A percentile compares a stretch with the other conserved stretches of the same genome.
These are phyloP conservation scores for Kazachstania psychrophila DNA, from an alignment of 805 yeast genomes.

Conservation along the genomic window DNA sequence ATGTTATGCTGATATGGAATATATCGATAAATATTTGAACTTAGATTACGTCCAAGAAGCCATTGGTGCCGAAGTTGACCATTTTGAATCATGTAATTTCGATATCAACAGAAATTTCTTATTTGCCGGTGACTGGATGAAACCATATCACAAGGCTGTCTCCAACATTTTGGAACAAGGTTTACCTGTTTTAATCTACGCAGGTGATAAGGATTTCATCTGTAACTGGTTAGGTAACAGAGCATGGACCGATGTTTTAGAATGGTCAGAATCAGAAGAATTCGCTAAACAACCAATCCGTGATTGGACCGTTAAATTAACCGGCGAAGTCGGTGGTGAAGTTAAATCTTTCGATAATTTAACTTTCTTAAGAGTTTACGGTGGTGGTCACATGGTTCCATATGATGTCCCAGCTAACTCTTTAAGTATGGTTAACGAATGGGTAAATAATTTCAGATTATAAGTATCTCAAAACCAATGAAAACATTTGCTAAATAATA, in stretches of 20 bases:
- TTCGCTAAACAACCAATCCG: constrained; percentile 40
- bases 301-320: constrained; percentile 37
- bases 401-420: constrained; percentile 75
- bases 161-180: constrained; percentile 59
- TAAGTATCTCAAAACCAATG: too few relatives aligned
- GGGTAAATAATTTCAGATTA: constrained; percentile 62
- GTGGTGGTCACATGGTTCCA: constrained; percentile 96
- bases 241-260: constrained; percentile 71
- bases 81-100: constrained; percentile 66
- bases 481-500: too few relatives aligned
- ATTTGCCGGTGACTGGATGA: constrained; percentile 86
- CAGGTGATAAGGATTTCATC: constrained; percentile 93
- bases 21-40: constrained; percentile 73
- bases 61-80: constrained; percentile 83
- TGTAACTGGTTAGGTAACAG: constrained; percentile 95
- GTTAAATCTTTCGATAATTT: constrained; percentile 58
- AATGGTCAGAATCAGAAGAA: constrained; percentile 51
- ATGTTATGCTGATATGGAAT: constrained; percentile 74
- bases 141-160: constrained; percentile 75
- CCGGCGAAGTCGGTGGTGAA: constrained; percentile 52
- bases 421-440: constrained; percentile 73
- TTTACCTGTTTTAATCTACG: constrained; percentile 79
- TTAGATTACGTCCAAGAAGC: constrained; percentile 64
- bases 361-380: constrained; percentile 75
- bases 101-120: constrained; percentile 72